phyloP scores from a whole-genome alignment of 2,329 filamentous ascomycete species.

The Chaetomium globosum region DNA sequence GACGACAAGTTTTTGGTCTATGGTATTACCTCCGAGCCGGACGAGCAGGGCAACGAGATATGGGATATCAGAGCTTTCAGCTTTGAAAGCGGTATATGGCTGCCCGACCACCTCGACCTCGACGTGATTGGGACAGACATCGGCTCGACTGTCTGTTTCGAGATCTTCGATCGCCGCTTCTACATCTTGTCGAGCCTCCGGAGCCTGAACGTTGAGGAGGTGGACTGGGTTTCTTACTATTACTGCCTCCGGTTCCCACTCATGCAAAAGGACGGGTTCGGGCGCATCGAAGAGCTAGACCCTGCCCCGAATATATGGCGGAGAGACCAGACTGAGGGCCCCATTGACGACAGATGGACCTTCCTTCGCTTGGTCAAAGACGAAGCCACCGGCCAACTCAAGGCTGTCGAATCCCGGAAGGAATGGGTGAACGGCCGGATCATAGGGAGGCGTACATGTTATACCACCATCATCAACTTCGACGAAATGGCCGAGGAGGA shows the following conservation, averaged over 20 bases:
- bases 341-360: conserved; percentile 75
- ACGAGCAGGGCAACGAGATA: conserved; percentile 58
- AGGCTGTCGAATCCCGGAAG: conserved; percentile 68
- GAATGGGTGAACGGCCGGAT: conserved; percentile 63
- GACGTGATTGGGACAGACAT: conserved; percentile 66
- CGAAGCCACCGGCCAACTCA: conserved; percentile 58
- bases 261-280: conserved; percentile 44
- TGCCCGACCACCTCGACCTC: conserved; percentile 53
- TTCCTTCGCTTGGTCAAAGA: conserved; percentile 64
- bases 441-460: conserved; percentile 66
- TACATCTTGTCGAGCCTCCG: conserved; percentile 71
- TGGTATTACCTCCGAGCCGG: conserved; percentile 62
- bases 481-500: conserved; percentile 20
- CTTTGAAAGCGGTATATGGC: conserved; percentile 47
- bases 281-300: conserved; percentile 45
- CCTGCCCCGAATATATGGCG: conserved; percentile 61
- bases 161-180: conserved; percentile 66
- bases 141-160: conserved; percentile 70
- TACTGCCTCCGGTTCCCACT: conserved; percentile 66
- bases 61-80: conserved; percentile 64
- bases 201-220: conserved; percentile 62
- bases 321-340: conserved; percentile 68
- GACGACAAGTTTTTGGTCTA: conserved; percentile 64
- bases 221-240: conserved; percentile 71
- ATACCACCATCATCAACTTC: conserved; percentile 59